These are phyloP conservation scores for Leucoagaricus sp. DNA, from an alignment of 1,284 basidiomycete species.

Conservation along the genomic window DNA sequence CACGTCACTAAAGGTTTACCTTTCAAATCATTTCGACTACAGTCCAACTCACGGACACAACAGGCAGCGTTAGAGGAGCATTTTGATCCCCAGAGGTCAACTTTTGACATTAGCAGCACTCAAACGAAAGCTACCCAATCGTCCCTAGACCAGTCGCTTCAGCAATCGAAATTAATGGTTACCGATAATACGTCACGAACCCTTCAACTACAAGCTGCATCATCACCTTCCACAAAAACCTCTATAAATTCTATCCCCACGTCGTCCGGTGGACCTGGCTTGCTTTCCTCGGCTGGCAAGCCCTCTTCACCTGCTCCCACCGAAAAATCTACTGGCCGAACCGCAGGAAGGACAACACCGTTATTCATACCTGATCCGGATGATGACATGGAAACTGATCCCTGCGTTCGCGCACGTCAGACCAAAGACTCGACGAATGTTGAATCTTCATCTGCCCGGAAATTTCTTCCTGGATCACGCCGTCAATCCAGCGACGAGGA, in stretches of 20 bases:
- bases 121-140: constrained; percentile 20
- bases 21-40: background rate
- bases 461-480: background rate
- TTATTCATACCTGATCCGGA: constrained; percentile 14
- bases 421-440: background rate
- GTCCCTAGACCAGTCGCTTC: constrained; percentile 13
- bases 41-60: background rate
- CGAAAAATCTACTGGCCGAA: background rate
- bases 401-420: background rate
- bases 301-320: background rate
- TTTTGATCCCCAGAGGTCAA: constrained; percentile 32
- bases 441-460: background rate
- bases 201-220: background rate
- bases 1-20: constrained; percentile 70
- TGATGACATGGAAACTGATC: background rate
- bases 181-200: constrained; percentile 3
- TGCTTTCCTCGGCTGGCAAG: too few species aligned
- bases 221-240: background rate
- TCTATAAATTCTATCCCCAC: too few species aligned
- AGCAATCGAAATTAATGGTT: background rate
- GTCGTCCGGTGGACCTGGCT: too few species aligned
- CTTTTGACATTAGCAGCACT: constrained; percentile 26
- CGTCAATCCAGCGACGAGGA: constrained; percentile 12
- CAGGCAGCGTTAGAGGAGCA: constrained; percentile 31
- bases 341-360: background rate